Evolutionary conservation across 2,329 filamentous ascomycete species (phyloP), one percentile per base, ranked within the genome.

Genomic region (Paecilomyces fulvus): DNA sequence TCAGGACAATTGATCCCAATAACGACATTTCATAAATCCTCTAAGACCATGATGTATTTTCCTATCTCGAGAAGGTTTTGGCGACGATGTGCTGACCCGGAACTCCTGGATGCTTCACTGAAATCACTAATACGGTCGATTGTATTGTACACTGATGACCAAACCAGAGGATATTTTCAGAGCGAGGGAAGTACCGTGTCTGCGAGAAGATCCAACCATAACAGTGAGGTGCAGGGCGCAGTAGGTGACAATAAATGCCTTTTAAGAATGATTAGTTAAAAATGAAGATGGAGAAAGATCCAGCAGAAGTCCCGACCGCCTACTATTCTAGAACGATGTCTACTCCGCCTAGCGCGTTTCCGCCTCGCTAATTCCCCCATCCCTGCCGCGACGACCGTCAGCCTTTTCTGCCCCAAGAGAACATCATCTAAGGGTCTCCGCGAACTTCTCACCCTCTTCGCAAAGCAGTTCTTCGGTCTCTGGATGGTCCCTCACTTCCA

Each of bases 351-450:
- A 49, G 48, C 48, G 48, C 48, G 48, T 17, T 43, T 21, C 48
- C 48, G 48, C 48, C 48, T 49, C 48, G 48, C 48, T 49, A 49
- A 28, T 49, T 28, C 48, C 48, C 23, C 48, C 48, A 49, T 49
- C 48, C 48, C 48, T 49, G 48, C 48, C 48, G 48, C 48, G 48
- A 49, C 48, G 37, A 43, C 48, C 48, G 48, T 49, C 48, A 49
- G 48, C 48, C 48, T 49, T 49, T 49, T 49, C 48, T 49, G 48
- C 12, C 12, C 48, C 48, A 14, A 49, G 48, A 43, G 48, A 49
- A 49, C 48, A 49, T 49, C 25, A 28, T 49, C 48, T 43, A 49
- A 49, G 14, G 48, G 23, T 14, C 21, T 49, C 48, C 25, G 21
- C 48, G 17, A 49, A n/a, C 37, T 20, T 17, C 9, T 43, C 37